Evolutionary conservation across 345 rosid species (phyloP).

Genomic region (Moricandia moricandioides): DNA sequence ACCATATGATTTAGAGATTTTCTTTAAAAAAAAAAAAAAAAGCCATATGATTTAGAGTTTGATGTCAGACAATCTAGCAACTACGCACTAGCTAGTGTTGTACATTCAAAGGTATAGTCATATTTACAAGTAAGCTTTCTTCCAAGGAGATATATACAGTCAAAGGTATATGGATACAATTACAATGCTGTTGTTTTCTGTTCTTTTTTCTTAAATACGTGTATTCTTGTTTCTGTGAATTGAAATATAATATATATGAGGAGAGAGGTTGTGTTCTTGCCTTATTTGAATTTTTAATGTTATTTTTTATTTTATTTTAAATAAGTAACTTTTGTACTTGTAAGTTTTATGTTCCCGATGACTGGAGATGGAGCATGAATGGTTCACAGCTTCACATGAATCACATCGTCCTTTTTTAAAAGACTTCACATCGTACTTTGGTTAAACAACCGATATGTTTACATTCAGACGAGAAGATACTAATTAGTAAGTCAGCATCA

Average conservation of each 20-base stretch:
- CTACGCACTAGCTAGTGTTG: background rate
- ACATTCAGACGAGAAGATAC: background rate
- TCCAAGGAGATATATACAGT: background rate
- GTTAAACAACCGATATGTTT: background rate
- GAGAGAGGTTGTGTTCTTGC: slow-evolving; percentile 16
- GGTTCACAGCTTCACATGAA: background rate
- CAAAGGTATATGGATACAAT: background rate
- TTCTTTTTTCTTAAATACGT: background rate
- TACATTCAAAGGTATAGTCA: background rate
- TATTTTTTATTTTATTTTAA: background rate
- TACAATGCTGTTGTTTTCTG: background rate
- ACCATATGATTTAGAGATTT: background rate
- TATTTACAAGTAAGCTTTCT: background rate
- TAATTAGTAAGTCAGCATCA: background rate
- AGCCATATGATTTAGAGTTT: background rate
- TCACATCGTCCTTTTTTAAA: background rate
- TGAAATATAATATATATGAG: background rate
- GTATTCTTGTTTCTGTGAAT: slow-evolving; percentile 1
- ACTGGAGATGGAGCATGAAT: slow-evolving; percentile 9
- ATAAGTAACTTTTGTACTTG: slow-evolving; percentile 12
- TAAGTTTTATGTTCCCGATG: slow-evolving; percentile 21
- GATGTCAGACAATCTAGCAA: slow-evolving; percentile 4
- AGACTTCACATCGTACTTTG: background rate
- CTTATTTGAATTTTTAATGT: background rate
- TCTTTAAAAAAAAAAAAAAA: too few species aligned